These are phyloP conservation scores for Ogataea siamensis DNA, from an alignment of 805 yeast genomes.

Conservation along the genomic window DNA sequence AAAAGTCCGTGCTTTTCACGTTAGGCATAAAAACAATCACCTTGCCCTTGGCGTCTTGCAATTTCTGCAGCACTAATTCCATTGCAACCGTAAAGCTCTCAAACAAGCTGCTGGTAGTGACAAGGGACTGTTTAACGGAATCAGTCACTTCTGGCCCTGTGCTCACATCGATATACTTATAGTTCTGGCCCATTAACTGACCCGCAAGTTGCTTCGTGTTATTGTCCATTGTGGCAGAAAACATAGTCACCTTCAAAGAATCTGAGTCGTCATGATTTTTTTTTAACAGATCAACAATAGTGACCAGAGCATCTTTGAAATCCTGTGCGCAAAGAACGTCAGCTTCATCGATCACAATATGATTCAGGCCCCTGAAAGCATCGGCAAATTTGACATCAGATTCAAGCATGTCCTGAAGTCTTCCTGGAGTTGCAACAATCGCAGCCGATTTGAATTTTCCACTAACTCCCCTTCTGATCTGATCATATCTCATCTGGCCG, in stretches of 20 bases:
- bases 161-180: slow-evolving; percentile 67
- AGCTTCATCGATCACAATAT: slow-evolving; percentile 86
- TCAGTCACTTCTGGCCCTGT: slow-evolving; percentile 71
- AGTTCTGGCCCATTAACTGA: slow-evolving; percentile 49
- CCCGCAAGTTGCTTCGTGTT: slow-evolving; percentile 66
- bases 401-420: slow-evolving; percentile 61
- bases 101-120: slow-evolving; percentile 51
- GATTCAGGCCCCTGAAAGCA: slow-evolving; percentile 52
- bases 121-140: slow-evolving; percentile 66
- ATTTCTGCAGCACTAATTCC: slow-evolving; percentile 43
- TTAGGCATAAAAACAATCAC: slow-evolving; percentile 84
- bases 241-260: slow-evolving; percentile 64
- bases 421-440: slow-evolving; percentile 87
- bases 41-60: slow-evolving; percentile 50
- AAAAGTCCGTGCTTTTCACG: slow-evolving; percentile 61
- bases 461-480: slow-evolving; percentile 27
- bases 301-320: slow-evolving; percentile 63
- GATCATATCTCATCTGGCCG: slow-evolving; percentile 56
- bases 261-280: slow-evolving; percentile 29
- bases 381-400: slow-evolving; percentile 42
- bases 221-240: slow-evolving; percentile 83
- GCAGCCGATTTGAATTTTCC: slow-evolving; percentile 48
- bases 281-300: slow-evolving; percentile 50
- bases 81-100: slow-evolving; percentile 61
- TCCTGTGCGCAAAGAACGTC: slow-evolving; percentile 83